Evolutionary conservation across 2,329 filamentous ascomycete species (phyloP).

Genomic region (Plenodomus tracheiphilus): DNA sequence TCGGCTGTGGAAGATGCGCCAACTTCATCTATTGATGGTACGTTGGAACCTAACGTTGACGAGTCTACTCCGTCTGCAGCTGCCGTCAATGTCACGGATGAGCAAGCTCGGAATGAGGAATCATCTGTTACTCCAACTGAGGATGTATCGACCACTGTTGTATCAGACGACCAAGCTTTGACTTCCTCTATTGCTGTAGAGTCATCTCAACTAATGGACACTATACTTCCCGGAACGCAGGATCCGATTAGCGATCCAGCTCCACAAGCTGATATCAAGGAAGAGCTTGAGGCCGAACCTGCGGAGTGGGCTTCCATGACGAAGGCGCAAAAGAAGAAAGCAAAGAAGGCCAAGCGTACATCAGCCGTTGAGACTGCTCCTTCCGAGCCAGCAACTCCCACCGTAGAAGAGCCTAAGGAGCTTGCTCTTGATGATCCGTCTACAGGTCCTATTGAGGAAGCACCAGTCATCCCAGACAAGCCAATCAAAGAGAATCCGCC

Average conservation of each 20-base stretch:
- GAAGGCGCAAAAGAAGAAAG: constrained; percentile 35
- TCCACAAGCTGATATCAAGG: neutral
- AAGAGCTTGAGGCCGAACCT: constrained; percentile 10
- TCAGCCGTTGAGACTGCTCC: constrained; percentile 16
- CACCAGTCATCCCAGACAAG: constrained; percentile 2
- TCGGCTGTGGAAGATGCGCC: neutral
- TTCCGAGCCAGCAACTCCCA: constrained; percentile 12
- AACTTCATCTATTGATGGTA: neutral
- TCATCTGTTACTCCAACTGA: neutral
- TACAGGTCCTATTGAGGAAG: neutral
- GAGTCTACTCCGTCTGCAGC: neutral
- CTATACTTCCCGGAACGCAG: neutral
- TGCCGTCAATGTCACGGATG: neutral
- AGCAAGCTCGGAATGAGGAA: neutral
- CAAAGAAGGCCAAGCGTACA: constrained; percentile 31
- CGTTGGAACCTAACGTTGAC: neutral
- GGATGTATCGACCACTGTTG: neutral
- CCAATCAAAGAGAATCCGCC: constrained; percentile 1
- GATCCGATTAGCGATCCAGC: neutral
- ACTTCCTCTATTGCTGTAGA: neutral
- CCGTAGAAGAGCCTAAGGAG: constrained; percentile 8
- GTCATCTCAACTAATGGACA: neutral
- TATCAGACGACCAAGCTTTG: neutral
- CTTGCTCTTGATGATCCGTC: constrained; percentile 5
- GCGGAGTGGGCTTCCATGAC: constrained; percentile 19